phyloP scores from a whole-genome alignment of 2,329 filamentous ascomycete genomes.

The Botrytis tulipae region DNA sequence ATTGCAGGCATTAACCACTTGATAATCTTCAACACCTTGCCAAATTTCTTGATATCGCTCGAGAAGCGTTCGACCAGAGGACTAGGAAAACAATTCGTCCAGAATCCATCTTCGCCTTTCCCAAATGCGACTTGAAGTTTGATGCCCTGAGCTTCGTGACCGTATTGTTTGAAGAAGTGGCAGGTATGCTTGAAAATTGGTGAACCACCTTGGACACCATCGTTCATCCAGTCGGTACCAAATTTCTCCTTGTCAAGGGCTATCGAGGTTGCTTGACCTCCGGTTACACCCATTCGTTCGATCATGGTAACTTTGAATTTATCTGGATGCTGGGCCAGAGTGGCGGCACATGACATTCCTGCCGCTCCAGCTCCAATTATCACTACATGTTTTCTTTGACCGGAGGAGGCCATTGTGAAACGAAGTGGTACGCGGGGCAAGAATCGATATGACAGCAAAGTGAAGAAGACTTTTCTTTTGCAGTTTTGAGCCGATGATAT shows the following conservation, averaged over 20 bases:
- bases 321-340: conserved; percentile 63
- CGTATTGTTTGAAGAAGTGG: conserved; percentile 60
- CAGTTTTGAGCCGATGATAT: not conserved
- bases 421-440: not conserved
- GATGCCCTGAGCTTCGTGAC: conserved; percentile 55
- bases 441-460: not conserved
- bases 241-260: conserved; percentile 55
- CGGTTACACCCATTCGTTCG: conserved; percentile 56
- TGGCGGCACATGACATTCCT: conserved; percentile 62
- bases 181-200: conserved; percentile 67
- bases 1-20: conserved; percentile 60
- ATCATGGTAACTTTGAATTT: conserved; percentile 65
- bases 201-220: conserved; percentile 58
- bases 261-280: conserved; percentile 61
- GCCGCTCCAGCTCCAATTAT: conserved; percentile 63
- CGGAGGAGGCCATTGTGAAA: conserved; percentile 4
- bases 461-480: not conserved
- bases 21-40: conserved; percentile 43
- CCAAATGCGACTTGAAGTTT: conserved; percentile 62
- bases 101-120: conserved; percentile 58
- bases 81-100: conserved; percentile 64
- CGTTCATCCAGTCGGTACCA: conserved; percentile 60
- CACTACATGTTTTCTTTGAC: conserved; percentile 48
- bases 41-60: conserved; percentile 55
- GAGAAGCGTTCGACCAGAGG: conserved; percentile 55